These are phyloP conservation scores for Phalaenopsis aphrodite DNA, from an alignment of 106 monocot genomes.

Conservation along the genomic window DNA sequence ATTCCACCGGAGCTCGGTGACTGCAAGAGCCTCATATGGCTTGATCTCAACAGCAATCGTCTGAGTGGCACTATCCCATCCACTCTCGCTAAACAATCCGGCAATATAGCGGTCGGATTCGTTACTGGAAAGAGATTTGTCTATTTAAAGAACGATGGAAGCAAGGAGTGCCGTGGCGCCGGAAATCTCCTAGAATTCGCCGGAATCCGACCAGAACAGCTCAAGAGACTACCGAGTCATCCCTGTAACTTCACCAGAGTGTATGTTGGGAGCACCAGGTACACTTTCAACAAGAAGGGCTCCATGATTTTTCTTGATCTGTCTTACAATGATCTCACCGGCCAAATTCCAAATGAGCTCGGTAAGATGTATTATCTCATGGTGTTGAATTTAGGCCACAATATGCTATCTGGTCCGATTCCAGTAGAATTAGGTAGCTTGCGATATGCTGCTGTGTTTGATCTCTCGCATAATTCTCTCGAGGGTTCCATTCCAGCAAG, in stretches of 20 bases:
- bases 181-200: slow-evolving; percentile 88
- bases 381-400: slow-evolving; percentile 89
- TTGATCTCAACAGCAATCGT: slow-evolving; percentile 77
- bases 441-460: slow-evolving; percentile 50
- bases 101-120: slow-evolving; percentile 67
- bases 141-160: slow-evolving; percentile 75
- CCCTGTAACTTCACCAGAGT: slow-evolving; percentile 86
- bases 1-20: slow-evolving; percentile 86
- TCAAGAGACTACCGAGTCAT: slow-evolving; percentile 34
- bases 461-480: slow-evolving; percentile 75
- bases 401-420: slow-evolving; percentile 60
- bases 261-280: slow-evolving; percentile 70
- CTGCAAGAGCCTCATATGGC: slow-evolving; percentile 90
- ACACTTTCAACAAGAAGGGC: slow-evolving; percentile 96
- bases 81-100: slow-evolving; percentile 65
- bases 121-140: slow-evolving; percentile 78
- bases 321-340: slow-evolving; percentile 66
- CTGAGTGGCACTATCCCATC: slow-evolving; percentile 64
- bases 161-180: slow-evolving; percentile 64
- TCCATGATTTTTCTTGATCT: slow-evolving; percentile 90
- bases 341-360: slow-evolving; percentile 63
- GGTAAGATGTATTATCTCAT: slow-evolving; percentile 70
- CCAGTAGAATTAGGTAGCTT: slow-evolving; percentile 51
- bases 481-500: slow-evolving; percentile 62
- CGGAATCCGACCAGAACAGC: slow-evolving; percentile 69